phyloP scores from a whole-genome alignment of 2,329 filamentous ascomycete genomes.

The Aspergillus proliferans region DNA sequence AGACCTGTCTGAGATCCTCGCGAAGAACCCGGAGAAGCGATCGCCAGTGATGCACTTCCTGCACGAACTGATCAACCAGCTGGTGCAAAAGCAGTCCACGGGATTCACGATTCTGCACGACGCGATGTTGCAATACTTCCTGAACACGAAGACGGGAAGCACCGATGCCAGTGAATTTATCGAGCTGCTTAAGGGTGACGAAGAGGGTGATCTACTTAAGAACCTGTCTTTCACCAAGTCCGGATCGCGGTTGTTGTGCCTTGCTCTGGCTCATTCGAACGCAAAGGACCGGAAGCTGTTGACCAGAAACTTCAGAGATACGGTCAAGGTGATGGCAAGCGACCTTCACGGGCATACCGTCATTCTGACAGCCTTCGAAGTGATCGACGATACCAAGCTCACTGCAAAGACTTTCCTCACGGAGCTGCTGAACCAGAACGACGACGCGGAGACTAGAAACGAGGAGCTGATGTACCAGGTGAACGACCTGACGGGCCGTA shows the following conservation, averaged over 20 bases:
- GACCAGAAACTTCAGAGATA: conserved; percentile 84
- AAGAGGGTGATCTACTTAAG: conserved; percentile 82
- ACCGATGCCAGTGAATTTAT: conserved; percentile 82
- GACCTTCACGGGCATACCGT: conserved; percentile 74
- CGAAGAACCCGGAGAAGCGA: conserved; percentile 75
- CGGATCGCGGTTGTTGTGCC: conserved; percentile 72
- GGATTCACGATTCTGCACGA: conserved; percentile 98
- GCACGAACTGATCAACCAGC: conserved; percentile 77
- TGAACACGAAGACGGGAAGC: conserved; percentile 68
- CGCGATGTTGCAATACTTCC: conserved; percentile 94
- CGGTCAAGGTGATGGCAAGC: conserved; percentile 73
- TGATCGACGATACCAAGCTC: conserved; percentile 90
- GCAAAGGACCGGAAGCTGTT: conserved; percentile 92
- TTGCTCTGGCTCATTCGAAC: conserved; percentile 74
- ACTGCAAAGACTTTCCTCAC: conserved; percentile 79
- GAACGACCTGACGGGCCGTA: conserved; percentile 46
- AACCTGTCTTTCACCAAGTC: conserved; percentile 94
- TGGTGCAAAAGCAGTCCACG: conserved; percentile 93
- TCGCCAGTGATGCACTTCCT: conserved; percentile 80
- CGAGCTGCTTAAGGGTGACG: conserved; percentile 85
- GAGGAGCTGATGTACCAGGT: conserved; percentile 40
- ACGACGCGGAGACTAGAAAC: conserved; percentile 29
- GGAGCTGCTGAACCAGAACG: conserved; percentile 70
- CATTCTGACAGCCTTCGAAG: conserved; percentile 78
- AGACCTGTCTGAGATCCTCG: conserved; percentile 70